Percentiles rank a stretch among this genome's conserved stretches.
phyloP scores from a whole-genome alignment of 176 grass and related monocot genomes.

The Cenchrus fungigraminus region DNA sequence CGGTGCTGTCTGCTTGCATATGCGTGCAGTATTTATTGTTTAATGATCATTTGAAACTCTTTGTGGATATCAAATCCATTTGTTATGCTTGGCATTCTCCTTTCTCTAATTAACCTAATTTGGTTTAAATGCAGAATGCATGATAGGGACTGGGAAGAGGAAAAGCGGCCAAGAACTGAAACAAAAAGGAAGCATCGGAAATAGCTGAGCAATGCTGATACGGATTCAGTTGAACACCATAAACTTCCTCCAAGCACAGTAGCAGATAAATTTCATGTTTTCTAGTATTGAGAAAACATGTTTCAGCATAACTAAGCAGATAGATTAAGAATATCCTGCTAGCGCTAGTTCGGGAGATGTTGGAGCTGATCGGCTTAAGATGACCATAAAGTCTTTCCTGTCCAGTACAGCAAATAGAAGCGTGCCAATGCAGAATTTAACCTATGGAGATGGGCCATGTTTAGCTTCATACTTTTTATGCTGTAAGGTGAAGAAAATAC shows the following conservation, averaged over 20 bases:
- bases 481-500: constrained; percentile 12
- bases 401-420: neutral
- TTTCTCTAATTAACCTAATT: constrained; percentile 32
- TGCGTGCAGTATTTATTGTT: neutral
- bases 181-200: constrained; percentile 95
- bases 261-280: neutral
- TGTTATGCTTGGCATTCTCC: neutral
- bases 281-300: neutral
- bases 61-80: neutral
- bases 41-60: neutral
- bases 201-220: constrained; percentile 36
- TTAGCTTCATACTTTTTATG: constrained; percentile 14
- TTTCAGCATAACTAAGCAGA: neutral
- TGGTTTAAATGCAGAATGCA: constrained; percentile 61
- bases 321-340: neutral
- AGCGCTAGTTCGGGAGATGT: neutral
- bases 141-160: constrained; percentile 96
- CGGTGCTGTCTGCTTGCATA: neutral
- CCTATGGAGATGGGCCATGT: constrained; percentile 3
- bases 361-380: neutral
- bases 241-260: neutral
- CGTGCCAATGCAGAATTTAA: neutral
- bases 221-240: constrained; percentile 3
- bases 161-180: constrained; percentile 84
- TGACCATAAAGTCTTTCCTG: neutral